Evolutionary conservation across 805 yeast genomes (phyloP), one percentile per base, ranked within the genome.

Genomic region (Zygosaccharomyces gambellarensis): DNA sequence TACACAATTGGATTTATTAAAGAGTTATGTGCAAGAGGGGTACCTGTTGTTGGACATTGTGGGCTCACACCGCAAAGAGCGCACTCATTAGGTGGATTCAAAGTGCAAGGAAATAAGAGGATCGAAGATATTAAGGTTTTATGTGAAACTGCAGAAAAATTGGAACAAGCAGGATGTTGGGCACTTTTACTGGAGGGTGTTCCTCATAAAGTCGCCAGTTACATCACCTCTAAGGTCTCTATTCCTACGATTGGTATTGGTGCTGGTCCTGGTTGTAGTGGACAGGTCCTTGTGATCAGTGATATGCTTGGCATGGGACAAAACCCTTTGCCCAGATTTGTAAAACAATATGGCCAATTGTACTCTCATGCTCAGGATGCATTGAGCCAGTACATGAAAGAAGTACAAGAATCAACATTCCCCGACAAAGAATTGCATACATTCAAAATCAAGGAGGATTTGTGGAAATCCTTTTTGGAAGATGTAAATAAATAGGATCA

Each of bases 221-320:
- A 72, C 48, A 80, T 94, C 27, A 86, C 97, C 0, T 63, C 73
- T 2, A 70, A 72, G 11, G 64, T 90, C 29, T 45, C 63, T 1
- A 73, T 92, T 1, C 97, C 98, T 0, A 87, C 95, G 0, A 90
- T 92, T 56, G 99, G 99, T 3, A 92, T 92, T 43, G 99, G 99
- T 4, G 97, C 98, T 0, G 98, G 99, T 0, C 79, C 81, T 21
- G 70, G 71, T 7, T 84, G 92, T 7, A 79, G 87, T 31, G 98
- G 96, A 0, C 98, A 94, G 66, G 96, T 92, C 1, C 74, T 92
- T 34, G 99, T 92, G 0, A 82, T 86, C 65, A 79, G 87, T 3
- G 99, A 92, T 63, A 61, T 87, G 69, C 70, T 92, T 29, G 97
- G 97, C 0, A 79, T 84, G 87, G 72, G 69, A 1, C 80, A 81